Conservation (phyloP, 768 basidiomycete species). For the Fistulinella prunicolor region DNA sequence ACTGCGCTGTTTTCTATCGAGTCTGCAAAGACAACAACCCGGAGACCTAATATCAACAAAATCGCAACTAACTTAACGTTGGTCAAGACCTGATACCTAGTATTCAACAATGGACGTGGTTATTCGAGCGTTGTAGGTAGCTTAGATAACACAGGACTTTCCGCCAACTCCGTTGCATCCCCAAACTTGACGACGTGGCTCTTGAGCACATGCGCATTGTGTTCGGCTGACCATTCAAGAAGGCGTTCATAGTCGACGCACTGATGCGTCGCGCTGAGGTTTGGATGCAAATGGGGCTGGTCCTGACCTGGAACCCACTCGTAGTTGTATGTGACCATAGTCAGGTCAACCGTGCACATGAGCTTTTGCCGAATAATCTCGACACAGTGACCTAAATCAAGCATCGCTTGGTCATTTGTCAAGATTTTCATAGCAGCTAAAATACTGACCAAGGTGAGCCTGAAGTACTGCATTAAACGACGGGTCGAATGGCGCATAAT, state of each 20-base stretch:
- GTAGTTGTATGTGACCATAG: not conserved
- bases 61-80: too few species aligned
- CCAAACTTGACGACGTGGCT: constrained; percentile 2
- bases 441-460: constrained; percentile 1
- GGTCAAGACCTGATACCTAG: too few species aligned
- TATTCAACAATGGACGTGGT: too few species aligned
- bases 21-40: too few species aligned
- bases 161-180: not conserved
- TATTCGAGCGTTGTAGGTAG: too few species aligned
- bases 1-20: too few species aligned
- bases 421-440: not conserved
- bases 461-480: not conserved
- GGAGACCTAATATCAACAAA: too few species aligned
- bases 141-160: not conserved
- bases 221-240: not conserved
- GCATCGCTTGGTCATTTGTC: not conserved
- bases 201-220: not conserved
- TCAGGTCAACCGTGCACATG: constrained; percentile 2
- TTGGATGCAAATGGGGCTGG: not conserved
- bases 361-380: constrained; percentile 4
- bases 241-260: constrained; percentile 1
- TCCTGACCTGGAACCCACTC: not conserved
- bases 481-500: not conserved
- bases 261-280: not conserved
- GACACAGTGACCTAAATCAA: not conserved